Base-by-base conservation (phyloP, 805 yeast species). In the Wickerhamomyces mucosus region DNA sequence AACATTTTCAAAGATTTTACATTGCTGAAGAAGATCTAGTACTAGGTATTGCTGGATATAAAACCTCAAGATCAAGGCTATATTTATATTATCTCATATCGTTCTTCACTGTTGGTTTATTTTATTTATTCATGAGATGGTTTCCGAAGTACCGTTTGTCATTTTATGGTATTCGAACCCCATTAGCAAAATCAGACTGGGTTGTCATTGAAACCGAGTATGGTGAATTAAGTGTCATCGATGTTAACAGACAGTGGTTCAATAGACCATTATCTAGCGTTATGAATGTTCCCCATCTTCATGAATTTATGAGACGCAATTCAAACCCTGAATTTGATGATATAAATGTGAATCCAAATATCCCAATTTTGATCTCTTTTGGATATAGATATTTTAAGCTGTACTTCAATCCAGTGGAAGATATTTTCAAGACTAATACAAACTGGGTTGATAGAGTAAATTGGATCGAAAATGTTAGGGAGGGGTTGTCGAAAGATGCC, bases 1-100 rank as follows among this genome's bases (percentile, higher is more conserved):
- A 66, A 30, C 61, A 60, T 34, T 68, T 65, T 42, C 99, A 92
- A 56, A 67, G 96, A 35, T 85, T 82, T 54, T 92, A 89, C 54
- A 71, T 92, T 39, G 88, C 96, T 0, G 97, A 92, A 53, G 98
- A 92, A 52, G 99, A 92, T 60, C 62, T 92, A 48, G 89, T 89
- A 10, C 72, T 92, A 37, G 96, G 95, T 39, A 81, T 92, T 39
- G 98, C 96, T 0, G 97, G 97, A 5, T 92, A 83, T 54, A 56
- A 56, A 33, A 71, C 76, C 12, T 69, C 77, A 10, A 48, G 48
- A 29, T 33, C 65, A 41, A 71, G 75, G 38, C 46, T 56, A 5
- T 24, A 59, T 1, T 12, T 68, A 1, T 86, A 78, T 50, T 67
- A 71, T 37, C 11, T 69, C 0, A 36, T 80, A 3, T 78, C 85